Conservation (phyloP, 2,329 filamentous ascomycete genomes). For the Scedosporium boydii region DNA sequence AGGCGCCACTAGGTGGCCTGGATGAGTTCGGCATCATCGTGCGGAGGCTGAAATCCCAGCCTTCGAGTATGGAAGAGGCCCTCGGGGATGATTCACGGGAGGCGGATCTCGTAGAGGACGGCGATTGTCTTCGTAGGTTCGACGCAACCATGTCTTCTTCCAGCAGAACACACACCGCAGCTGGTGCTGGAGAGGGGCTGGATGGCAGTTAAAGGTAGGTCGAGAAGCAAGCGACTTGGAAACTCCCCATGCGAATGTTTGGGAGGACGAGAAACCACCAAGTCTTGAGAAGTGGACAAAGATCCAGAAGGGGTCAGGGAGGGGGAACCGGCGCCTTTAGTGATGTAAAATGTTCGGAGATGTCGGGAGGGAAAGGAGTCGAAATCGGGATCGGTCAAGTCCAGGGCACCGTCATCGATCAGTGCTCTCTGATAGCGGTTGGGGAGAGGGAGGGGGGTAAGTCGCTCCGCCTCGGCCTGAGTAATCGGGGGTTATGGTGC, state of each 20-base stretch:
- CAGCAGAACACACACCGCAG: neutral
- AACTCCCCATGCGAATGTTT: neutral
- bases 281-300: neutral
- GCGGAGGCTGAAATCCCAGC: constrained; percentile 3
- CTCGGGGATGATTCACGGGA: constrained; percentile 4
- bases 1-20: constrained; percentile 38
- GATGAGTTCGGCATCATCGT: constrained; percentile 23
- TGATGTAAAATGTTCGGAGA: too few species aligned
- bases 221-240: neutral
- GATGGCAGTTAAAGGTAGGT: neutral
- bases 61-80: constrained; percentile 6
- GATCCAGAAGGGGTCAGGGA: too few species aligned
- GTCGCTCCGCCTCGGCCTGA: too few species aligned
- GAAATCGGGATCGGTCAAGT: too few species aligned
- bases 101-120: neutral
- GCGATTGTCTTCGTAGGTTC: neutral
- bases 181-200: too few species aligned
- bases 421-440: too few species aligned
- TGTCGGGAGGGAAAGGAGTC: too few species aligned
- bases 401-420: too few species aligned
- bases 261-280: neutral
- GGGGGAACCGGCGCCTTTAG: too few species aligned
- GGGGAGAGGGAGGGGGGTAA: too few species aligned
- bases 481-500: too few species aligned
- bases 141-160: neutral